A percentile compares a stretch with the other conserved stretches of the same genome.
phyloP scores from a whole-genome alignment of 2,329 filamentous ascomycete species.

The Neopestalotiopsis sp. region DNA sequence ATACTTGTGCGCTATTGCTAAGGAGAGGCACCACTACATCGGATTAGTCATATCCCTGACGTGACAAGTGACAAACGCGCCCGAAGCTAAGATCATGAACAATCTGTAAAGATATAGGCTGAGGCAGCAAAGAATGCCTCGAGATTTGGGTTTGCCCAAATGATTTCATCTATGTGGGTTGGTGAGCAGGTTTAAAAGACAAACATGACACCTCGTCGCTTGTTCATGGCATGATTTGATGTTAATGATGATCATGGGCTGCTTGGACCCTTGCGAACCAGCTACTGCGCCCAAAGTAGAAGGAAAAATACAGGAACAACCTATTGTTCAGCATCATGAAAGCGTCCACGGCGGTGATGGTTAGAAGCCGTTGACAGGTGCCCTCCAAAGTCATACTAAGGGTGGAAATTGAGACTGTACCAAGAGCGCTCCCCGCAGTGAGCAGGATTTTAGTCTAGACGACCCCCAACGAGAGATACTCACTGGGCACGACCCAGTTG shows the following conservation, averaged over 20 bases:
- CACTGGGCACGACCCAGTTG: no score
- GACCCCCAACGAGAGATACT: not conserved
- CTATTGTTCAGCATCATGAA: slow-evolving; percentile 12
- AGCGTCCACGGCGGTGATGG: slow-evolving; percentile 1
- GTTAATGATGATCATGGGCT: slow-evolving; percentile 12
- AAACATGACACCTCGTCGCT: no score
- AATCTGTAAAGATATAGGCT: not conserved
- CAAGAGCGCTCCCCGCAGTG: slow-evolving; percentile 10
- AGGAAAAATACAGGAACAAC: not conserved
- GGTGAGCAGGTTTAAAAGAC: no score
- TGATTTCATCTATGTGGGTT: not conserved
- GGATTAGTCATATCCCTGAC: not conserved
- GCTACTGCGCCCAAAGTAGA: slow-evolving; percentile 4
- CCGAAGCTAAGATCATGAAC: not conserved
- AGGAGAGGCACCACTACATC: not conserved
- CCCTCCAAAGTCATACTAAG: slow-evolving; percentile 6
- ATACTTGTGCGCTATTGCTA: slow-evolving; percentile 7
- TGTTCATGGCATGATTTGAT: no score
- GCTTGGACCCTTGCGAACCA: not conserved
- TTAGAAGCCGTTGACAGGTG: not conserved
- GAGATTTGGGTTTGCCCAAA: not conserved
- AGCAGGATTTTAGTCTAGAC: slow-evolving; percentile 10
- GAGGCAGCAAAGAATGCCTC: not conserved
- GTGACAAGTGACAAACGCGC: not conserved
- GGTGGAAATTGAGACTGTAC: not conserved